Evolutionary conservation across 2,329 filamentous ascomycete genomes (phyloP).

Genomic region (Furcasterigmium sp.): DNA sequence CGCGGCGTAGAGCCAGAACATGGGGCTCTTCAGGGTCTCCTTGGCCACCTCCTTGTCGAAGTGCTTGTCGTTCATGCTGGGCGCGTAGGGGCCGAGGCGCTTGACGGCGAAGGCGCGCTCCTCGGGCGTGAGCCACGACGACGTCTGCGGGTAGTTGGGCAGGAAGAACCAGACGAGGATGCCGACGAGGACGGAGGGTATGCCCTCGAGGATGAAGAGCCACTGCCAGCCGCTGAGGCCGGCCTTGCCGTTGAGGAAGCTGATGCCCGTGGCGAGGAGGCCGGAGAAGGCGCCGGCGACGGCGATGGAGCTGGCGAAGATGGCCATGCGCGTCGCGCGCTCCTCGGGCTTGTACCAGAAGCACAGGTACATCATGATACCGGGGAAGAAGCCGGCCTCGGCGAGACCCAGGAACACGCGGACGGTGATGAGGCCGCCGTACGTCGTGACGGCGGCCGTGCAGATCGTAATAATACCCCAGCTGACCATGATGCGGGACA

Average conservation of each 20-base stretch:
- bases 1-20: constrained; percentile 25
- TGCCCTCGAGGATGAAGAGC: constrained; percentile 53
- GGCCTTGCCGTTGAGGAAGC: constrained; percentile 36
- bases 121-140: constrained; percentile 22
- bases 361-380: constrained; percentile 51
- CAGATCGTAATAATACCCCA: constrained; percentile 47
- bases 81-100: constrained; percentile 25
- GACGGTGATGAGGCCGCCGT: constrained; percentile 38
- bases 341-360: constrained; percentile 61
- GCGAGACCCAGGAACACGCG: constrained; percentile 46
- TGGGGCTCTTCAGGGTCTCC: constrained; percentile 23
- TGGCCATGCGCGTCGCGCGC: constrained; percentile 50
- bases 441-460: constrained; percentile 40
- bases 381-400: constrained; percentile 48
- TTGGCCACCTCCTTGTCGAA: constrained; percentile 25
- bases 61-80: constrained; percentile 27
- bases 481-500: constrained; percentile 28
- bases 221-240: constrained; percentile 55
- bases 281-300: constrained; percentile 57
- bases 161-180: constrained; percentile 23
- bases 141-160: constrained; percentile 28
- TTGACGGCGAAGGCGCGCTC: constrained; percentile 27
- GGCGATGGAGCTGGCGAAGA: constrained; percentile 55
- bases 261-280: constrained; percentile 48
- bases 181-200: constrained; percentile 21